Evolutionary conservation across 768 basidiomycete species (phyloP), one percentile per base, ranked within the genome.

Genomic region (Boletellus ananas): DNA sequence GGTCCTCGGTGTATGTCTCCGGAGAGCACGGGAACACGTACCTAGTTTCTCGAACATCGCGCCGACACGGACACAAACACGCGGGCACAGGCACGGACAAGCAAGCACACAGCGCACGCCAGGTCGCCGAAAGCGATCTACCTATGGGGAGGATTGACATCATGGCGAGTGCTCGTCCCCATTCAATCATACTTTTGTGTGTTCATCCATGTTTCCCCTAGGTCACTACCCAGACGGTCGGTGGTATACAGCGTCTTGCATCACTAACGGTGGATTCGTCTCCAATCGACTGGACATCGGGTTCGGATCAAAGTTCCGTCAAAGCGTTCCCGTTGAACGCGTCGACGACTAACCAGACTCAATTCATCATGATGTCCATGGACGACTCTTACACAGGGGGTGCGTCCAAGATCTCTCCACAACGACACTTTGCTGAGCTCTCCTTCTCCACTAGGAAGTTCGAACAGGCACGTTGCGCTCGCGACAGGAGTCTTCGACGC

Each of bases 81-180:
- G 39, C 25, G 3, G 8, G n/a, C 16, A 18, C 18, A 21, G 41
- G 23, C 27, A 17, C 20, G 17, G 45, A 13, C 4, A 41, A 21
- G 18, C 44, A 13, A 10, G 12, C 39, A 1, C 8, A 43, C 25
- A 17, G 20, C 49, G 51, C 55, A 8, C 59, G 48, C 47, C 57
- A 54, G 31, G 35, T 27, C 31, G 45, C 45, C n/a, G 61, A 48
- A 39, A 50, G 43, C 25, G 49, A 45, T 10, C 66, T 68, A 3
- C 72, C 68, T 8, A 61, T 69, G 8, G 80, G 83, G 4, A 68
- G 50, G 3, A 65, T 83, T 41, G 72, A 77, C 53, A 74, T 84
- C 51, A 65, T 79, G 70, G 82, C 74, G 52, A 45, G 74, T 68
- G 12, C 11, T 41, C 34, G 27, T 48, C 29, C 34, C 27, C 12